These are phyloP conservation scores for Aspergillus neoniger DNA, from an alignment of 2,329 filamentous ascomycete species.

Conservation along the genomic window DNA sequence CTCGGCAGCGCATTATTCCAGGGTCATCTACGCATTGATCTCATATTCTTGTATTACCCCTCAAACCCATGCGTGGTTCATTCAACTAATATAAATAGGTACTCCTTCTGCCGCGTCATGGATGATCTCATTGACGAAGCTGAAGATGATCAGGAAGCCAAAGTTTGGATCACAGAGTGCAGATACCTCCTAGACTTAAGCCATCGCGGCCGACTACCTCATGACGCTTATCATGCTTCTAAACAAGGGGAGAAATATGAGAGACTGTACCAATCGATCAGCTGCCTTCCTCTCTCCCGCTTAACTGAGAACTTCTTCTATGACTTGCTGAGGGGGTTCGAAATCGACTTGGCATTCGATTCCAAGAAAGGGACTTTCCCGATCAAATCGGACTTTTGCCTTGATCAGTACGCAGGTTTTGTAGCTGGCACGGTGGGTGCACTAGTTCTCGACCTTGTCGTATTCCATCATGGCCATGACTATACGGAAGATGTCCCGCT, in stretches of 20 bases:
- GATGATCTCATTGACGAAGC: conserved; percentile 74
- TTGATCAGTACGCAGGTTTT: conserved; percentile 64
- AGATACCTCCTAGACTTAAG: neutral
- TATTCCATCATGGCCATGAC: neutral
- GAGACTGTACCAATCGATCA: conserved; percentile 41
- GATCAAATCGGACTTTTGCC: conserved; percentile 59
- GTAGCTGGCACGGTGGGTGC: conserved; percentile 74
- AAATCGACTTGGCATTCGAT: conserved; percentile 65
- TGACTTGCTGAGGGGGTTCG: conserved; percentile 67
- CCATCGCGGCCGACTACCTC: neutral
- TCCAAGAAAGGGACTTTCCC: conserved; percentile 47
- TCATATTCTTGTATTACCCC: conserved; percentile 59
- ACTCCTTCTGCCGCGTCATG: conserved; percentile 72
- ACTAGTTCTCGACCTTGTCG: conserved; percentile 60
- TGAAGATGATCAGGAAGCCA: conserved; percentile 31
- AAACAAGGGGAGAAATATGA: neutral
- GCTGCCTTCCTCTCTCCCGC: conserved; percentile 60
- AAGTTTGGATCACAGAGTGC: neutral
- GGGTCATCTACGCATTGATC: conserved; percentile 66
- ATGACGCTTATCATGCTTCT: neutral
- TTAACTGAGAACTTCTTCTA: conserved; percentile 62
- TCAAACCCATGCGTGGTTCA: conserved; percentile 12
- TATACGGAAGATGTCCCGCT: neutral
- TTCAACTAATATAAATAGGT: conserved; percentile 44
- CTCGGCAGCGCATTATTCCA: conserved; percentile 70